phyloP scores from a whole-genome alignment of 1,284 basidiomycete genomes.

The Irpex rosettiformis region DNA sequence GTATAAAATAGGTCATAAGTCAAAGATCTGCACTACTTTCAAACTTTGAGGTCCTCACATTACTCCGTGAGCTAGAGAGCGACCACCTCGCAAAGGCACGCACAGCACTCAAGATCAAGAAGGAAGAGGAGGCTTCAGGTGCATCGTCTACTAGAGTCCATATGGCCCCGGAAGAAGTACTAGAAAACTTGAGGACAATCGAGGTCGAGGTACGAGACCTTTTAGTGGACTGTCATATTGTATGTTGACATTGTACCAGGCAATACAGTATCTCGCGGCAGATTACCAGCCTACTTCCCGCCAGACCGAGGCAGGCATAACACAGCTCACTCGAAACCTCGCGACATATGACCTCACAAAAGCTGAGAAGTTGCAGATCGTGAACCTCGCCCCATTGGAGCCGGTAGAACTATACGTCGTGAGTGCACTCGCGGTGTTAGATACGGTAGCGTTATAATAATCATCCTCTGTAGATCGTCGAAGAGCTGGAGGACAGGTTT shows the following conservation, averaged over 20 bases:
- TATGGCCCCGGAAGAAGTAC: constrained; percentile 45
- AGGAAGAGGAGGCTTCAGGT: constrained; percentile 57
- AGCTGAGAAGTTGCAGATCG: constrained; percentile 87
- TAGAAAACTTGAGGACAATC: constrained; percentile 83
- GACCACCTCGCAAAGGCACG: constrained; percentile 67
- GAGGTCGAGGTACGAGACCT: constrained; percentile 70
- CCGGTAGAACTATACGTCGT: constrained; percentile 90
- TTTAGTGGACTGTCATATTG: not conserved
- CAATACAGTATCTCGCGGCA: constrained; percentile 79
- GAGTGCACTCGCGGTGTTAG: constrained; percentile 30
- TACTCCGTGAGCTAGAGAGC: constrained; percentile 75
- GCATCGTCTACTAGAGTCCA: constrained; percentile 23
- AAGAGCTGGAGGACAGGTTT: constrained; percentile 85
- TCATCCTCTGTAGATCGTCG: constrained; percentile 63
- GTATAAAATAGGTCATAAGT: constrained; percentile 82
- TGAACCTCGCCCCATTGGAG: constrained; percentile 82
- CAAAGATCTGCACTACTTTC: constrained; percentile 77
- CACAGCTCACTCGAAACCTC: constrained; percentile 64
- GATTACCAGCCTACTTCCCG: constrained; percentile 64
- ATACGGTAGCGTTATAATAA: not conserved
- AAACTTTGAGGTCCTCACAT: constrained; percentile 81
- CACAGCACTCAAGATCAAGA: constrained; percentile 63
- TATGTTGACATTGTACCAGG: constrained; percentile 39
- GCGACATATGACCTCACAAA: constrained; percentile 78
- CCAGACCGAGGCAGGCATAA: constrained; percentile 68